These are phyloP conservation scores for Cochlearia excelsa DNA, from an alignment of 345 rosid genomes.

Conservation along the genomic window DNA sequence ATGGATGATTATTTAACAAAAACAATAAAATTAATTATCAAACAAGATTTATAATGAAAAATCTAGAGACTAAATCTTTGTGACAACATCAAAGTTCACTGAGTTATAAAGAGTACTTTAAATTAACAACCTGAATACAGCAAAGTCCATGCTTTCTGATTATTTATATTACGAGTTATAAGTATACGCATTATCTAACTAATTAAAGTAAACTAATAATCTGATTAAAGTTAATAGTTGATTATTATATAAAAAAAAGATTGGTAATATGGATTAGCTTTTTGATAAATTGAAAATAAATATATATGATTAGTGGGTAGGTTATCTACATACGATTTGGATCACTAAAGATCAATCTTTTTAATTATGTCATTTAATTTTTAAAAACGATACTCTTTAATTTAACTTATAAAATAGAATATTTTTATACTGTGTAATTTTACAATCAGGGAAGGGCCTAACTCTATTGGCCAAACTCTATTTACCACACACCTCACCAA, in stretches of 20 bases:
- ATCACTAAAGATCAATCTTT: too few species aligned
- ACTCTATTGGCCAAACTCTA: conserved; percentile 35
- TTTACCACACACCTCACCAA: conserved; percentile 24
- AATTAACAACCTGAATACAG: conserved; percentile 18
- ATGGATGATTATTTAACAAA: conserved; percentile 3
- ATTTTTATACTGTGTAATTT: too few species aligned
- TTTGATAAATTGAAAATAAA: too few species aligned
- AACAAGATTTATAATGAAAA: neutral
- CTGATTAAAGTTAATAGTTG: too few species aligned
- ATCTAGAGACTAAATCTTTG: conserved; percentile 27
- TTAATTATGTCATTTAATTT: too few species aligned
- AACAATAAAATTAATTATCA: too few species aligned
- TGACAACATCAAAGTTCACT: conserved; percentile 23
- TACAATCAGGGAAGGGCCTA: conserved; percentile 7
- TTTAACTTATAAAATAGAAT: too few species aligned
- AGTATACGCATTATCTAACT: neutral
- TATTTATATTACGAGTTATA: conserved; percentile 7
- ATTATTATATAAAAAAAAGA: too few species aligned
- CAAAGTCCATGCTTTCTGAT: conserved; percentile 11
- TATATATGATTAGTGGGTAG: too few species aligned
- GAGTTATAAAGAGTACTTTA: conserved; percentile 24
- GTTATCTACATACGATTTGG: too few species aligned
- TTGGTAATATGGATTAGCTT: too few species aligned
- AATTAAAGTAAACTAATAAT: neutral
- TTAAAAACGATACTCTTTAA: too few species aligned